phyloP scores from a whole-genome alignment of 257 asterid species.

The Solanum megistacrolobum region DNA sequence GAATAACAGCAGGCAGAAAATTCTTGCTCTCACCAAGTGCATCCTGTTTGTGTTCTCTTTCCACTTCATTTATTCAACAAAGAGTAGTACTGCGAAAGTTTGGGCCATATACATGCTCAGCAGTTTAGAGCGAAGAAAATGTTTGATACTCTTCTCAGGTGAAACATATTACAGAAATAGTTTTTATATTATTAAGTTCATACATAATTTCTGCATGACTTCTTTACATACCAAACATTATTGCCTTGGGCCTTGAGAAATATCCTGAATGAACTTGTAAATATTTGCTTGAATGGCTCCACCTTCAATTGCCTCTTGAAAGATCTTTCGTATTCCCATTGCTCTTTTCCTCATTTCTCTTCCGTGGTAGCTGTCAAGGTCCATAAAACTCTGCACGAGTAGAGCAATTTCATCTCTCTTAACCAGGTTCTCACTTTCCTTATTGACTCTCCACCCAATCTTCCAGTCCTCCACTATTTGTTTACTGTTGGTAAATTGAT shows the following conservation, averaged over 20 bases:
- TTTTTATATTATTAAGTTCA: not conserved
- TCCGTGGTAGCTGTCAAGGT: slow-evolving; percentile 30
- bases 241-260: not conserved
- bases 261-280: slow-evolving; percentile 14
- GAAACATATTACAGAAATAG: not conserved
- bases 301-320: slow-evolving; percentile 16
- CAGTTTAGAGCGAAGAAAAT: too few relatives aligned
- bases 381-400: slow-evolving; percentile 41
- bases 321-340: slow-evolving; percentile 16
- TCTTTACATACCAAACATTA: not conserved
- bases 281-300: slow-evolving; percentile 34
- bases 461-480: slow-evolving; percentile 58
- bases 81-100: not conserved
- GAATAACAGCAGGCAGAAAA: too few relatives aligned
- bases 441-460: slow-evolving; percentile 45
- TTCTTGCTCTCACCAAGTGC: too few relatives aligned
- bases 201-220: not conserved
- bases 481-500: slow-evolving; percentile 42
- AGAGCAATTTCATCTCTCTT: slow-evolving; percentile 17
- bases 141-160: too few relatives aligned
- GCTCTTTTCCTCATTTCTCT: slow-evolving; percentile 21
- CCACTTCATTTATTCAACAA: not conserved
- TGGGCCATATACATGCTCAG: not conserved
- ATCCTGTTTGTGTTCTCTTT: not conserved
- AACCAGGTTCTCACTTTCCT: slow-evolving; percentile 18